phyloP scores from a whole-genome alignment of 1,284 basidiomycete species.

The Heliocybe sulcata region DNA sequence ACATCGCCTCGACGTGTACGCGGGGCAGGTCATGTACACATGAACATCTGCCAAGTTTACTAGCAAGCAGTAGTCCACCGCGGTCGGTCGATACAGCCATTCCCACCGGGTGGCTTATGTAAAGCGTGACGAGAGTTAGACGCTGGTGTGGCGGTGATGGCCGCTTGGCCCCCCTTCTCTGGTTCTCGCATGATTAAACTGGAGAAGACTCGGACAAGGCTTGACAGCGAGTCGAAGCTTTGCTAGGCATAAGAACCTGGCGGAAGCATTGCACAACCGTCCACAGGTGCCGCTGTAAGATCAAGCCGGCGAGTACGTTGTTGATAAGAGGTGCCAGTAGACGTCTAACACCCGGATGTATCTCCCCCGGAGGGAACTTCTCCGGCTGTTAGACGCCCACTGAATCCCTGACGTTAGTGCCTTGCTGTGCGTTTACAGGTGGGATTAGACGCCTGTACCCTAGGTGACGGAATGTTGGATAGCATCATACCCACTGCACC shows the following conservation, averaged over 20 bases:
- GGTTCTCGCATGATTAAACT: background rate
- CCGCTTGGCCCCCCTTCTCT: background rate
- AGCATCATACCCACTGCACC: background rate
- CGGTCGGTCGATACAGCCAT: background rate
- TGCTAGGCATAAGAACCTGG: background rate
- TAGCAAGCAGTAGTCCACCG: too few species aligned
- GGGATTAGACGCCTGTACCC: background rate
- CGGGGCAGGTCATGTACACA: too few species aligned
- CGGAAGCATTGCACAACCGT: background rate
- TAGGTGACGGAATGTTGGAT: background rate
- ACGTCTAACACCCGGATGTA: background rate
- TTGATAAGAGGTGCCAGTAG: slow-evolving; percentile 1
- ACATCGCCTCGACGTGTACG: too few species aligned
- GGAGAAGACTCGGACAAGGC: background rate
- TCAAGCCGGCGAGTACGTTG: background rate
- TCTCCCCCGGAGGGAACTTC: background rate
- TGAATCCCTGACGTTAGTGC: background rate
- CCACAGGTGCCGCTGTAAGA: background rate
- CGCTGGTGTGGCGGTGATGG: background rate
- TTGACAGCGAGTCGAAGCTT: background rate
- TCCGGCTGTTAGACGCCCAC: background rate
- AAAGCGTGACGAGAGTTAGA: background rate
- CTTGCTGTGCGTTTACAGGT: slow-evolving; percentile 1
- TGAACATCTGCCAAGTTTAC: too few species aligned
- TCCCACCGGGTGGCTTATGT: background rate